Evolutionary conservation across 768 basidiomycete genomes (phyloP), one percentile per base, ranked within the genome.

Genomic region (Psilocybe subaeruginosa): DNA sequence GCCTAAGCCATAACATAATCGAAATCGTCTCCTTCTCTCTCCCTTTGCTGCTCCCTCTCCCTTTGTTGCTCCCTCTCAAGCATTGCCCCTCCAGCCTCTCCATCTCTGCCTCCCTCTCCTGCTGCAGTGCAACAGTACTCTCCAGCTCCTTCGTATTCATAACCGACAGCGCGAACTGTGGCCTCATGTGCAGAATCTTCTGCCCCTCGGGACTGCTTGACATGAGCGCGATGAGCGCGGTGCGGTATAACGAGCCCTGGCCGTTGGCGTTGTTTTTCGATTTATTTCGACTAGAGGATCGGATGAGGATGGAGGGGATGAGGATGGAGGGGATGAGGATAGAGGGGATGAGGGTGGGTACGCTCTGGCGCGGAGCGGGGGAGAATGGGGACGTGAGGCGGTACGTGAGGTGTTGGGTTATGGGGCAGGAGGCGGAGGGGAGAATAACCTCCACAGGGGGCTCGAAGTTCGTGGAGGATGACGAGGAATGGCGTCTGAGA

Each of bases 141-240:
- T 90, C 88, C 47, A 90, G 76, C 55, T 89, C 89, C 69, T 72
- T 71, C 8, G 87, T 90, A 5, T 76, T 76, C 61, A 85, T 72
- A 39, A 91, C 74, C 64, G 46, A 90, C 43, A 89, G 72, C 11
- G 88, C 88, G 33, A 88, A 74, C 29, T 85, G 78, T 5, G 89
- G 82, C 9, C 88, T 88, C 83, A 91, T 88, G 64, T 80, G 77
- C 17, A 90, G 78, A 47, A 91, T 85, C 69, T 84, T 82, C 62
- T 84, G 82, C 0, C 89, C 89, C 66, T 85, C 81, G 0, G 85
- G 81, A 0, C 84, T 81, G 62, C 74, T 72, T 17, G 82, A 81
- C 86, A 91, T 88, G 59, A 79, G 73, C 0, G 80, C 77, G 52
- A 77, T 83, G 62, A 91, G 81, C 6, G 90, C 89, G 54, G 77